Evolutionary conservation across 306 rosid genomes (phyloP), one percentile per base, ranked within the genome.

Genomic region (Carpinus viminea): DNA sequence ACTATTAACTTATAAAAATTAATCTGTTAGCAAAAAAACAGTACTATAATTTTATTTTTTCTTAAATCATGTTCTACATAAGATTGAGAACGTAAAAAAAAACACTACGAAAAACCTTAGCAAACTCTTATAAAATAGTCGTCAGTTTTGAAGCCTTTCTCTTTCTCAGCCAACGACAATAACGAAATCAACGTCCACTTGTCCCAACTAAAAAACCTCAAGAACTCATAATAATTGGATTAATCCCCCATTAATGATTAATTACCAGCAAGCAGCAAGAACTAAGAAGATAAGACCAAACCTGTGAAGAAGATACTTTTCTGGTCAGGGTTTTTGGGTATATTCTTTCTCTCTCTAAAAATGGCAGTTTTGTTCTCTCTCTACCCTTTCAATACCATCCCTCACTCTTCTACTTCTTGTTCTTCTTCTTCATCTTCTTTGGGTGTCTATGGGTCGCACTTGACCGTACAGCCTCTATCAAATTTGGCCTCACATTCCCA

Each of bases 281-380:
- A 45, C 31, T 24, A 41, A 80, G 64, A 64, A 53, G 74, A 71
- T 16, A 73, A 72, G 18, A 12, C 64, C 54, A 2, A 8, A 8
- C 10, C 47, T 12, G 12, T 16, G 15, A 20, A 38, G 52, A 28
- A 72, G 52, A 41, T 45, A 76, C 16, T 72, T 78, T 76, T 77
- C 88, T 57, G 57, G 21, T 13, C 83, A 91, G 94, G 97, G 97
- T 89, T 92, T 92, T 87, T 79, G 81, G 74, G 97, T 84, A 89
- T 91, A 91, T 92, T 90, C 96, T 79, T 3, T 72, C 77, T 73
- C 66, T 73, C 10, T 73, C 71, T 41, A 8, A 34, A 60, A 75
- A 93, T 93, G 98, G 82, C 85, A 28, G 16, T 81, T 38, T n/a
- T 77, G 34, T 73, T 77, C 54, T 65, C 86, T 57, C 88, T 83